Base-by-base conservation (phyloP, 495 filamentous ascomycete genomes). In the Pseudoneurospora amorphoporcata region DNA sequence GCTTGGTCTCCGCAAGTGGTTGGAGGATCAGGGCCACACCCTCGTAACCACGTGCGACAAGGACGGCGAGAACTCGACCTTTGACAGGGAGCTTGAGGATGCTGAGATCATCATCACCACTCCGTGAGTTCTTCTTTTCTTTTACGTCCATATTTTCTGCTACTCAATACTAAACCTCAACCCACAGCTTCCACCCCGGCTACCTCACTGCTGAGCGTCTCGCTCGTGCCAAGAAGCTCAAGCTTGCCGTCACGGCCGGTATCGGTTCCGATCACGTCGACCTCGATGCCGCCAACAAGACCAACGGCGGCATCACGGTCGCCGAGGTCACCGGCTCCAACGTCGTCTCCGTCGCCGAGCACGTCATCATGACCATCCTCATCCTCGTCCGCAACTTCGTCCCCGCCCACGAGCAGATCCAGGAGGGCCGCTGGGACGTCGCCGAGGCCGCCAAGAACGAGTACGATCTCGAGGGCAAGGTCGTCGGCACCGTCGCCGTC, bases 51-150 rank as follows among this genome's bases (percentile, higher is more conserved):
- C 95, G 71, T 97, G 94, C 72, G 93, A 97, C 86, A 99, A 99
- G 87, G 95, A 87, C 75, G 92, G 95, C 72, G 90, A 92, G 84
- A 88, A 92, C 88, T 98, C 95, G 69, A 91, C 85, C 73, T 98
- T 99, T 80, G 95, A 99, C 83, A 87, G 93, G 84, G 92, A 99
- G 83, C 87, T 99, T 35, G 94, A 95, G 68, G 95, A 99, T 80
- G 93, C 95, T 72, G 95, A 99, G 82, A 88, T 99, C 81, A 98
- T 99, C 88, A 98, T 99, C 85, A 99, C 95, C 76, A 99, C 95
- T 69, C 95, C 95, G 93, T 97, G 86, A 77, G 92, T 41, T 38
- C 37, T 29, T 37, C 17, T 12, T 32, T 2, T 6, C n/a, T 29
- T 68, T 29, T 23, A 23, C 23, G 23, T 23, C 38, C n/a, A 4